A percentile compares a stretch with the other conserved stretches of the same genome.
These are phyloP conservation scores for Castanea sativa DNA, from an alignment of 306 rosid genomes.

Conservation along the genomic window DNA sequence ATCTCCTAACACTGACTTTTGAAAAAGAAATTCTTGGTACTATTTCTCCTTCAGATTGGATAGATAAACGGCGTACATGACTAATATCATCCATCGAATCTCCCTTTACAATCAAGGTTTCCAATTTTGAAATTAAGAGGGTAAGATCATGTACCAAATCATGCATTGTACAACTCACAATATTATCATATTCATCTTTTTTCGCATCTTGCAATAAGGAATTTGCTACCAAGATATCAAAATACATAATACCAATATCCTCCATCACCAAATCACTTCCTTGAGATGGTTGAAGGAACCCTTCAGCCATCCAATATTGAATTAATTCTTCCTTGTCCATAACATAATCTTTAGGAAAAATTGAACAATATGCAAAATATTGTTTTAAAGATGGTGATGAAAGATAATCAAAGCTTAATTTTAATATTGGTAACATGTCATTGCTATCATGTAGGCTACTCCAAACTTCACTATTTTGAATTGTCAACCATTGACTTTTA, in stretches of 20 bases:
- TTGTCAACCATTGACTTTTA: no score
- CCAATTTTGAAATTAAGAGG: neutral
- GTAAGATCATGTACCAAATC: constrained; percentile 26
- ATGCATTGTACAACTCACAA: constrained; percentile 5
- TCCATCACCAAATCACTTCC: neutral
- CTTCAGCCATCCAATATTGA: constrained; percentile 13
- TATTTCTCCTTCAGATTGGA: fast-evolving
- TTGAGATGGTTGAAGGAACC: neutral
- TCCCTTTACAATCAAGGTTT: neutral
- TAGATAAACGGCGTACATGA: no score
- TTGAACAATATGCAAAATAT: constrained; percentile 25
- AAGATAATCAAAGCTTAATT: neutral
- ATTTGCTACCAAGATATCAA: neutral
- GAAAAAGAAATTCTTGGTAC: neutral
- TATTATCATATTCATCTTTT: neutral
- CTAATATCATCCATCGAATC: neutral
- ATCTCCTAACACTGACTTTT: neutral
- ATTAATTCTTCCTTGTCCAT: neutral
- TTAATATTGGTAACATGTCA: no score
- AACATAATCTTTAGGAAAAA: neutral
- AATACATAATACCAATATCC: no score
- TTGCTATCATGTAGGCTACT: no score
- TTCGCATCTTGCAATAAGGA: constrained; percentile 14
- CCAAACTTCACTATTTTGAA: neutral
- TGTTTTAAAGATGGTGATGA: constrained; percentile 8